Evolutionary conservation across 1,139 yeast genomes (phyloP).

Genomic region (Candida sojae): DNA sequence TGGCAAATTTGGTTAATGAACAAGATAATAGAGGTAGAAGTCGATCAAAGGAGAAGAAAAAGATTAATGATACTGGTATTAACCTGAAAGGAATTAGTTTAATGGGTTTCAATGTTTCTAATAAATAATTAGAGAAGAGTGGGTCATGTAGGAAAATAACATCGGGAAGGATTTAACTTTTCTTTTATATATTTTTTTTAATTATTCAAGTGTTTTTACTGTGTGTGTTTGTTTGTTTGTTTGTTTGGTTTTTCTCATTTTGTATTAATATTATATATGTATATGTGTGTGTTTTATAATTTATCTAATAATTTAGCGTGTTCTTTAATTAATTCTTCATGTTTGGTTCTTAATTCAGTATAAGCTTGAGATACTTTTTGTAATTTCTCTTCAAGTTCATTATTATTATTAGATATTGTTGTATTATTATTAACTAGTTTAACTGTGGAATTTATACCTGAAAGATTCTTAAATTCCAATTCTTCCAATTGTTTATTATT

Average conservation of each 20-base stretch:
- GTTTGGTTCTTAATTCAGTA: constrained; percentile 56
- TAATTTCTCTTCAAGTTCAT: constrained; percentile 47
- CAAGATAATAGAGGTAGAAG: constrained; percentile 13
- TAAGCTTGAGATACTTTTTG: constrained; percentile 57
- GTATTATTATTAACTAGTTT: constrained; percentile 14
- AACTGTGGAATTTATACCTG: constrained; percentile 39
- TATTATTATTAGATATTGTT: neutral
- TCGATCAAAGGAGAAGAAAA: constrained; percentile 12
- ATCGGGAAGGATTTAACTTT: neutral
- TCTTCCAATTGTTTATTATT: constrained; percentile 52
- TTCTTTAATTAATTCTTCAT: constrained; percentile 59
- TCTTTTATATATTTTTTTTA: neutral
- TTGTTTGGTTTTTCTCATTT: neutral
- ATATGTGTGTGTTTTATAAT: constrained; percentile 1
- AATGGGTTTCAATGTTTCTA: constrained; percentile 56
- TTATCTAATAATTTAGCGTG: constrained; percentile 39
- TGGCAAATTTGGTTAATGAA: neutral
- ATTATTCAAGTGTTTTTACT: neutral
- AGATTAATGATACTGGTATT: constrained; percentile 17
- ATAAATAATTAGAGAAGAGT: neutral
- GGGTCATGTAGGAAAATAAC: neutral
- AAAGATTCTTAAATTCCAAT: constrained; percentile 45
- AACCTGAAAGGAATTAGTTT: constrained; percentile 24
- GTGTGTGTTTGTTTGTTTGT: neutral
- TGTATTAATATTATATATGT: neutral